phyloP scores from a whole-genome alignment of 1,284 basidiomycete species.

The Cryptococcus sp. region DNA sequence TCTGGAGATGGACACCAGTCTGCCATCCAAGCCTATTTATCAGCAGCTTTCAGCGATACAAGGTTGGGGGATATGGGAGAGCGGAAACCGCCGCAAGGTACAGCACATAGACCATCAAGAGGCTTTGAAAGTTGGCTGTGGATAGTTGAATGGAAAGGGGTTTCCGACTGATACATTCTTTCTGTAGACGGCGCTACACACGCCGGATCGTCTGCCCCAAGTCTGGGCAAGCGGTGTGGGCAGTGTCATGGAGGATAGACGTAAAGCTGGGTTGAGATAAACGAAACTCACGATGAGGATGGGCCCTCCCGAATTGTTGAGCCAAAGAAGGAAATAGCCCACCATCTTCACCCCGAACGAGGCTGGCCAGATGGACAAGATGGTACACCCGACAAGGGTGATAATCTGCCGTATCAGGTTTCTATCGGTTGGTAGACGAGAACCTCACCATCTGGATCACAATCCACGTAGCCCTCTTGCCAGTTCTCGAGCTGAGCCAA shows the following conservation, averaged over 20 bases:
- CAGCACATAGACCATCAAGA: no score
- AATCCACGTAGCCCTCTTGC: conserved; percentile 18
- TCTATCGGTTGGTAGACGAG: neutral
- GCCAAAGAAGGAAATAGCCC: conserved; percentile 27
- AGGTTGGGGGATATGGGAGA: neutral
- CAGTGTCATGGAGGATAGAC: neutral
- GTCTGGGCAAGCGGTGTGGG: neutral
- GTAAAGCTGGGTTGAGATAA: neutral
- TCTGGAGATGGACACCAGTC: conserved; percentile 20
- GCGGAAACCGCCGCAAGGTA: no score
- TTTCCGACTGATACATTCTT: no score
- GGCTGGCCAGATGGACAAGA: conserved; percentile 20
- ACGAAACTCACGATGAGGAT: conserved; percentile 17
- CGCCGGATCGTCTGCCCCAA: no score
- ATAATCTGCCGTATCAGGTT: conserved; percentile 5
- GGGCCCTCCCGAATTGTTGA: conserved; percentile 20
- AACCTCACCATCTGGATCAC: conserved; percentile 17
- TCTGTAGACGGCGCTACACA: no score
- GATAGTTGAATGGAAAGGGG: no score
- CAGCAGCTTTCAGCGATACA: no score
- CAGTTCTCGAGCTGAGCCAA: conserved; percentile 21
- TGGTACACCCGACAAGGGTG: conserved; percentile 20
- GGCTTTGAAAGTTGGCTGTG: no score
- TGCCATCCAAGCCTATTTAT: conserved; percentile 26
- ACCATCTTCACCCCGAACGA: conserved; percentile 25